Conservation (phyloP, 306 rosid species). For the Mimosa pudica region DNA sequence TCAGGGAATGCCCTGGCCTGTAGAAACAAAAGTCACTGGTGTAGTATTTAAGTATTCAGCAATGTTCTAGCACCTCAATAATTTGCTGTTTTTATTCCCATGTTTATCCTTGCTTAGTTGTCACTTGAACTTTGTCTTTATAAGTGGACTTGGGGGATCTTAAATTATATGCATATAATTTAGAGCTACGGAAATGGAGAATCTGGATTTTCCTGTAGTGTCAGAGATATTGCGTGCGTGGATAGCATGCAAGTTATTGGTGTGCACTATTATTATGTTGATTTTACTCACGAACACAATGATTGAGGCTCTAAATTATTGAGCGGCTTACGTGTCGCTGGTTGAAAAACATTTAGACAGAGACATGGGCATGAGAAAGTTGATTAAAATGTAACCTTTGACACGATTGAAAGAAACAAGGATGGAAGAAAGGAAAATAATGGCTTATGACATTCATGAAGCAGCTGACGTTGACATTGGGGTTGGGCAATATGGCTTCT, state of each 20-base stretch:
- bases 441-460: neutral
- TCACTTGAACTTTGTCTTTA: neutral
- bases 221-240: neutral
- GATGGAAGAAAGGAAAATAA: neutral
- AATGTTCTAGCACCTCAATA: neutral
- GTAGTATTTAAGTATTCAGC: neutral
- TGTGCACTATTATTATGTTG: neutral
- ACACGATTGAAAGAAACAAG: conserved; percentile 9
- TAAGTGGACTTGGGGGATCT: neutral
- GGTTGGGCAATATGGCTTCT: neutral
- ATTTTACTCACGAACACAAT: conserved; percentile 23
- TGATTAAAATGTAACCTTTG: conserved; percentile 5
- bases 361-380: neutral
- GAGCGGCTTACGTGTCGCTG: conserved; percentile 3
- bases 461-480: conserved; percentile 4
- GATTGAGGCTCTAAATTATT: conserved; percentile 30
- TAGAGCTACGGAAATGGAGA: neutral
- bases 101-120: neutral
- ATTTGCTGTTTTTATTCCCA: neutral
- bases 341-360: conserved; percentile 7
- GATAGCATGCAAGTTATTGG: neutral
- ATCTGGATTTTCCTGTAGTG: conserved; percentile 9
- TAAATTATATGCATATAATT: neutral
- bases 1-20: conserved; percentile 3
- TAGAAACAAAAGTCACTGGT: neutral